Conservation (phyloP, 768 basidiomycete genomes). For the Leccinum pellstonianum region DNA sequence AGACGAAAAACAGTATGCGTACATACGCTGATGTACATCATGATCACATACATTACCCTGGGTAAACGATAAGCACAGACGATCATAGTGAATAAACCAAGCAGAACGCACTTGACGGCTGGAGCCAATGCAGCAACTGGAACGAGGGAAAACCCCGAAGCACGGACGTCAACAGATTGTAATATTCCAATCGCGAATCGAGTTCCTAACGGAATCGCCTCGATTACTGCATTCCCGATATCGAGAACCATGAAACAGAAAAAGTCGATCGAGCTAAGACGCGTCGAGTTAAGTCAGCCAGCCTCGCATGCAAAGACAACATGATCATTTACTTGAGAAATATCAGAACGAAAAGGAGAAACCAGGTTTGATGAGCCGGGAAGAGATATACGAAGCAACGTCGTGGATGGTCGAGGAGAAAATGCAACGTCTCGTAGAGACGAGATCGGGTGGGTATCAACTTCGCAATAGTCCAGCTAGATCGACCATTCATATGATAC, state of each 20-base stretch:
- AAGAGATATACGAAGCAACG: conserved; percentile 90
- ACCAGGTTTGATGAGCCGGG: conserved; percentile 93
- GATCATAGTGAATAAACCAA: background rate
- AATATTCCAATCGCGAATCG: conserved; percentile 74
- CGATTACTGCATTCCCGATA: conserved; percentile 71
- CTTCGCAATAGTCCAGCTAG: conserved; percentile 74
- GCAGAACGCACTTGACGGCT: conserved; percentile 72
- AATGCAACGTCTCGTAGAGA: conserved; percentile 76
- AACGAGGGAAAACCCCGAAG: conserved; percentile 86
- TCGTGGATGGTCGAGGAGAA: conserved; percentile 92
- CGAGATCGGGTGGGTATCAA: conserved; percentile 57
- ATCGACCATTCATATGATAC: conserved; percentile 4
- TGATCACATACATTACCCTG: conserved; percentile 83
- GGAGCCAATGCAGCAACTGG: conserved; percentile 74
- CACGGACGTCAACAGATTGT: conserved; percentile 79
- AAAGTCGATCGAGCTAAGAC: conserved; percentile 74
- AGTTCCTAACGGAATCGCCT: conserved; percentile 64
- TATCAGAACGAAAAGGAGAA: conserved; percentile 69
- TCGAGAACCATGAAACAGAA: conserved; percentile 87
- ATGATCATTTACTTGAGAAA: conserved; percentile 54
- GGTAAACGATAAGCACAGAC: background rate
- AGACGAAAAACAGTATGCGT: conserved; percentile 32
- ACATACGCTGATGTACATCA: conserved; percentile 93
- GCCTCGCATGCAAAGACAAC: background rate
- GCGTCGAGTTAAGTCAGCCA: background rate